Evolutionary conservation across 2,329 filamentous ascomycete species (phyloP).

Genomic region (Colletotrichum sp.): DNA sequence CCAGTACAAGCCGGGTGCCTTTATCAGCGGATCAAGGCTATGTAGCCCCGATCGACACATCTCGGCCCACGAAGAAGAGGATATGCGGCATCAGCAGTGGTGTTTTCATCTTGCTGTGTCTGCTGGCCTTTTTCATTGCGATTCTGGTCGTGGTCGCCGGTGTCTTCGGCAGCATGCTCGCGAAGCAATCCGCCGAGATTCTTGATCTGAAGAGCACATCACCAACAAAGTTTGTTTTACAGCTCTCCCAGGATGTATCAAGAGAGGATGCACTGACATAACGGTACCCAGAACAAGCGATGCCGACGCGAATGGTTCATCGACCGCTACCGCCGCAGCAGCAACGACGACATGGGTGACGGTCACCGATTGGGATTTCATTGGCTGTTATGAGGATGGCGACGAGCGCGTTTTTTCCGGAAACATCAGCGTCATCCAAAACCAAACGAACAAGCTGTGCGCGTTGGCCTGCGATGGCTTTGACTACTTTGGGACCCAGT

Average conservation of each 20-base stretch:
- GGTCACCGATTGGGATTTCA: not conserved
- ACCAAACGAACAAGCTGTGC: not conserved
- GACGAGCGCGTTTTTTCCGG: constrained; percentile 1
- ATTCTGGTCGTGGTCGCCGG: not conserved
- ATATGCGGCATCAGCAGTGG: not conserved
- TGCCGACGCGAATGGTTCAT: not conserved
- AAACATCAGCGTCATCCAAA: not conserved
- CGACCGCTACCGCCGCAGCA: not conserved
- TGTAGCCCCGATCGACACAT: not conserved
- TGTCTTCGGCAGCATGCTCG: not conserved
- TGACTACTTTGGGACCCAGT: constrained; percentile 6
- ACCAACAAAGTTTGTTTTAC: not conserved
- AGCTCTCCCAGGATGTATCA: too few relatives aligned
- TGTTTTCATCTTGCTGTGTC: not conserved
- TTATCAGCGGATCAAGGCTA: not conserved
- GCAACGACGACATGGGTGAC: constrained; percentile 1
- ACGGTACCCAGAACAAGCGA: not conserved
- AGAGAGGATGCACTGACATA: not conserved
- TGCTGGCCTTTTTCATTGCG: not conserved
- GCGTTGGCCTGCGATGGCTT: not conserved
- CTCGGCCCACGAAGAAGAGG: not conserved
- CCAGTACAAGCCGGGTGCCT: not conserved
- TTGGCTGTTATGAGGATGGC: not conserved
- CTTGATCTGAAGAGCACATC: not conserved
- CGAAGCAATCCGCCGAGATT: not conserved